A percentile compares a stretch with the other conserved stretches of the same genome.
Evolutionary conservation across 2,329 filamentous ascomycete species (phyloP).

Genomic region (Phoma sp.): DNA sequence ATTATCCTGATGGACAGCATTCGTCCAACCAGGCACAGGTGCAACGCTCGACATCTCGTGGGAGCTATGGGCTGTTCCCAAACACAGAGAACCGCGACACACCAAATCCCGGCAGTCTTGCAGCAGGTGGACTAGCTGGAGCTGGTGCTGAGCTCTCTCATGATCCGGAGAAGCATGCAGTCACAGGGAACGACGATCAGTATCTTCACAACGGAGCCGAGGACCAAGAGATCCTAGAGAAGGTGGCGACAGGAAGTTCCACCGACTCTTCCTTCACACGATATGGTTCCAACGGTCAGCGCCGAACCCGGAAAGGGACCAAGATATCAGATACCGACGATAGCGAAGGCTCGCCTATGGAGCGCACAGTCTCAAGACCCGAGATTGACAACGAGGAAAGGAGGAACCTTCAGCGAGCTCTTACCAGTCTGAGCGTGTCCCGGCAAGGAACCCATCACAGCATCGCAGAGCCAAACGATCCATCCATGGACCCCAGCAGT

Average conservation of each 20-base stretch:
- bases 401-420: slow-evolving; percentile 35
- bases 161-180: not conserved
- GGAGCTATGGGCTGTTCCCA: slow-evolving; percentile 9
- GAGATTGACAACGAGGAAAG: slow-evolving; percentile 36
- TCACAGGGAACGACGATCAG: not conserved
- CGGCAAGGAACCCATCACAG: slow-evolving; percentile 29
- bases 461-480: slow-evolving; percentile 49
- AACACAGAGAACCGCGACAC: slow-evolving; percentile 7
- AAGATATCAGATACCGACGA: slow-evolving; percentile 14
- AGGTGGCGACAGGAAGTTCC: slow-evolving; percentile 19
- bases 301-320: slow-evolving; percentile 9
- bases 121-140: slow-evolving; percentile 5
- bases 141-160: slow-evolving; percentile 9
- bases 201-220: slow-evolving; percentile 17
- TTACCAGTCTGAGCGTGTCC: slow-evolving; percentile 30
- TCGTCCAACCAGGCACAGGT: not conserved
- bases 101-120: not conserved
- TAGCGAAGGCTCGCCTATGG: slow-evolving; percentile 10
- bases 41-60: slow-evolving; percentile 1
- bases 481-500: slow-evolving; percentile 59
- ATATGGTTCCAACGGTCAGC: slow-evolving; percentile 19
- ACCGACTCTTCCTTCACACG: slow-evolving; percentile 30
- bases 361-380: slow-evolving; percentile 23
- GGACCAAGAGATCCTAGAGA: slow-evolving; percentile 19
- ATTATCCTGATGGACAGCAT: slow-evolving; percentile 35